Evolutionary conservation across 495 filamentous ascomycete genomes (phyloP).

Genomic region (Neurospora sp.): DNA sequence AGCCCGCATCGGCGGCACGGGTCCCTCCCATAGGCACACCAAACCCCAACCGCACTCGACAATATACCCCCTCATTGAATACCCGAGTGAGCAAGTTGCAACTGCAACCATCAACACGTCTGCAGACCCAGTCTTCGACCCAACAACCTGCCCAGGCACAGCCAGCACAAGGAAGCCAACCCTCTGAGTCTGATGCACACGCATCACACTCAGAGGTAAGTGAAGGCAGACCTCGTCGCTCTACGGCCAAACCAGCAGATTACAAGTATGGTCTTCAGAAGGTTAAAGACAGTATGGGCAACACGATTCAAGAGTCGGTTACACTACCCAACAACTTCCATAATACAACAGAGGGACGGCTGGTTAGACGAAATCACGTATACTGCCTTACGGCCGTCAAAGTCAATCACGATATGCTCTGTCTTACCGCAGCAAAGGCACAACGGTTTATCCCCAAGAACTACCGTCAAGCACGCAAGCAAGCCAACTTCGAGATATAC

Average conservation of each 20-base stretch:
- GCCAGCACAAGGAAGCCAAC: background rate
- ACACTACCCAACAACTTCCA: background rate
- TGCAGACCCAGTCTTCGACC: too few relatives aligned
- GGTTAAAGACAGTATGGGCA: background rate
- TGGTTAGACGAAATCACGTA: too few relatives aligned
- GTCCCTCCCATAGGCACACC: background rate
- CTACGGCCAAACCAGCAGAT: background rate
- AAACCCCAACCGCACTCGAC: background rate
- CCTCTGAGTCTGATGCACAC: background rate
- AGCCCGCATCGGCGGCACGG: background rate
- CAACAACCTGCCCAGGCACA: too few relatives aligned
- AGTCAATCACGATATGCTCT: background rate
- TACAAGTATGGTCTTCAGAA: background rate
- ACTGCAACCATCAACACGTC: background rate
- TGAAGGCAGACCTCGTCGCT: background rate
- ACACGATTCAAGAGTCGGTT: background rate
- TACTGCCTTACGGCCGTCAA: background rate
- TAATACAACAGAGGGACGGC: background rate
- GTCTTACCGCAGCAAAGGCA: conserved; percentile 3
- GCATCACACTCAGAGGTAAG: background rate
- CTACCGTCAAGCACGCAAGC: conserved; percentile 14
- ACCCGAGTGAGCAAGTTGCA: background rate
- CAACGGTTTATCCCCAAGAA: conserved; percentile 11
- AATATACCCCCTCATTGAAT: background rate
- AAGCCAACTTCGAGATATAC: background rate